Evolutionary conservation across 1,139 yeast species (phyloP), one percentile per base, ranked within the genome.

Genomic region (Diutina catenulata): DNA sequence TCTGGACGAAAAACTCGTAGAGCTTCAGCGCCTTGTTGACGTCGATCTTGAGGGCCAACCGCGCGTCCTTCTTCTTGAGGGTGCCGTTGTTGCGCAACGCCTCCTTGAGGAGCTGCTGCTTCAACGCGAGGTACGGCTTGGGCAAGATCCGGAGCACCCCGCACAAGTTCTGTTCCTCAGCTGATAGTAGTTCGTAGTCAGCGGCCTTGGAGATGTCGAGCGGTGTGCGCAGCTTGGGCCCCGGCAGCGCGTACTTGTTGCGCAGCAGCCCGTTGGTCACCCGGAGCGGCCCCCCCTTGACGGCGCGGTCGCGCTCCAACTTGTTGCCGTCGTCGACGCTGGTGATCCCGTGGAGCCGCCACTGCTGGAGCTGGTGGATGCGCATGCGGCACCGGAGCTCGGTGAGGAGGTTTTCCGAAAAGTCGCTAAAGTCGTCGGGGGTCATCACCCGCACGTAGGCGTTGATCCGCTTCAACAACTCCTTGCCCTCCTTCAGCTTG

Each of bases 91-190:
- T 80, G 46, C 84, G 76, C 28, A 88, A 64, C 22, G 94, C 76
- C 53, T 88, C 96, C 48, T 93, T 74, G 67, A 91, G 86, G 41
- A 91, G 60, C n/a, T 87, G 79, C 53, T 86, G 94, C 53, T 91
- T 91, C 46, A 91, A 84, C 2, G 94, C 95, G 45, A 93, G 63
- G 52, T 88, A 91, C 2, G 97, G 95, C 54, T 91, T 91, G 10
- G 99, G 98, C 43, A 82, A 60, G 10, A 93, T 80, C 46, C 94
- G 75, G 44, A 91, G 65, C 37, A 79, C 83, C 4, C 88, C 70
- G 60, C 98, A 93, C 35, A 93, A 60, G 42, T 75, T 77, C 53
- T 81, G 91, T 55, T 91, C 99, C 44, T 83, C 95, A 20, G 77
- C 74, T 2, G 94, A 80, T 40, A 91, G 62, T 41, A 91, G 61